phyloP scores from a whole-genome alignment of 805 yeast species.

The Cyberlindnera mississippiensis region DNA sequence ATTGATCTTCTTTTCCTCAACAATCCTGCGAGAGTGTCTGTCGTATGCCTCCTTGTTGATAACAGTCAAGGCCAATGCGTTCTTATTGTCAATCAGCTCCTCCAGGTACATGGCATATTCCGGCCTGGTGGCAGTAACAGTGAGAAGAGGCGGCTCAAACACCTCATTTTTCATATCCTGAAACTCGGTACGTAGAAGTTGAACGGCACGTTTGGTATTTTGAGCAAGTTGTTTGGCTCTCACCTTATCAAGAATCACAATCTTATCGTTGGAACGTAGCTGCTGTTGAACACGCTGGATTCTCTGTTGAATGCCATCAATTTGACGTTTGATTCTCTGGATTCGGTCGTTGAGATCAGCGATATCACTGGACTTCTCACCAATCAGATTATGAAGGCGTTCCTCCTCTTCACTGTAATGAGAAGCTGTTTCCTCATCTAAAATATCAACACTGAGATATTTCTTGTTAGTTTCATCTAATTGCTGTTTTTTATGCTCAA shows the following conservation, averaged over 20 bases:
- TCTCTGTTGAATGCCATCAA: conserved; percentile 28
- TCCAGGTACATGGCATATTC: conserved; percentile 54
- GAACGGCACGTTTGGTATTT: conserved; percentile 36
- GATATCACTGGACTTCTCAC: conserved; percentile 33
- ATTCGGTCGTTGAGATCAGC: conserved; percentile 40
- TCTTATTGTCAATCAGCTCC: conserved; percentile 47
- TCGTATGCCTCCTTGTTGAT: conserved; percentile 46
- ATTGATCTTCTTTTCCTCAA: conserved; percentile 35
- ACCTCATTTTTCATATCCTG: conserved; percentile 39
- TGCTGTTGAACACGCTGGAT: conserved; percentile 19
- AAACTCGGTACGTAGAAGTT: conserved; percentile 36
- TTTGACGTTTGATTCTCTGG: conserved; percentile 32
- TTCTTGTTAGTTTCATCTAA: conserved; percentile 28
- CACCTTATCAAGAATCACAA: conserved; percentile 40
- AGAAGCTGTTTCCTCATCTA: conserved; percentile 5
- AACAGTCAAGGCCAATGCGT: conserved; percentile 63
- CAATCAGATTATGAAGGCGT: conserved; percentile 27
- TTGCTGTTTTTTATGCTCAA: conserved; percentile 30
- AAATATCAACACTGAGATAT: conserved; percentile 6
- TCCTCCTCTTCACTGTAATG: conserved; percentile 6
- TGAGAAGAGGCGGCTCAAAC: conserved; percentile 71
- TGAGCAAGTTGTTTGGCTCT: conserved; percentile 9
- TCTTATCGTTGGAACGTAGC: conserved; percentile 46
- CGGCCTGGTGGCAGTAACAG: conserved; percentile 50
- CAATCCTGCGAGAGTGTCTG: conserved; percentile 38